phyloP scores from a whole-genome alignment of 164 flowering plant genomes.

The Nelumbo lutea region DNA sequence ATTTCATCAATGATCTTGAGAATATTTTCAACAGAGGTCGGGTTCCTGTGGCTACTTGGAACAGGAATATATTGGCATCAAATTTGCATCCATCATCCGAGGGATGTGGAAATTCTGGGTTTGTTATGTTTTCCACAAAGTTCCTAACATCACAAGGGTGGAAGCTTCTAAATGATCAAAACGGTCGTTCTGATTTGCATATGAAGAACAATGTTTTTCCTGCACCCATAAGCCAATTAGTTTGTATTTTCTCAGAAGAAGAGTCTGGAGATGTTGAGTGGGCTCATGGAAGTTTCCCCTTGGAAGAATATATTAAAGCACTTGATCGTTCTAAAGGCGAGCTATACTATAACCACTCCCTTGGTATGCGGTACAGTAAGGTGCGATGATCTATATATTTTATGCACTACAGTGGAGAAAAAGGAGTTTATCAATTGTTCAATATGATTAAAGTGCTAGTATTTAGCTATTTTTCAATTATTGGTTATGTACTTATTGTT shows the following conservation, averaged over 20 bases:
- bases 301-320: constrained; percentile 87
- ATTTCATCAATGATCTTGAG: constrained; percentile 42
- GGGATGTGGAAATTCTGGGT: constrained; percentile 62
- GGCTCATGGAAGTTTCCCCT: constrained; percentile 83
- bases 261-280: constrained; percentile 68
- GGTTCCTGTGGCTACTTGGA: constrained; percentile 72
- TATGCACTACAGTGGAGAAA: constrained; percentile 7
- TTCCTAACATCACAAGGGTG: constrained; percentile 47
- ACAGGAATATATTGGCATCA: constrained; percentile 37
- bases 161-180: constrained; percentile 40
- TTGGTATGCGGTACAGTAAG: constrained; percentile 91
- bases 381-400: constrained; percentile 31
- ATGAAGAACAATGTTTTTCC: constrained; percentile 19
- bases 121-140: constrained; percentile 61
- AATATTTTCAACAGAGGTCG: constrained; percentile 61
- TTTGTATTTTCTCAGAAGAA: constrained; percentile 57
- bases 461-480: neutral
- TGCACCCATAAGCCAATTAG: constrained; percentile 43
- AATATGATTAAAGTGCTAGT: neutral
- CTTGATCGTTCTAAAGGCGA: constrained; percentile 86
- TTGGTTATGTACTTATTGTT: neutral
- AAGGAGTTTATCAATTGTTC: neutral
- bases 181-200: constrained; percentile 22
- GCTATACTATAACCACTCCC: constrained; percentile 74
- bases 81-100: constrained; percentile 40